Base-by-base conservation (phyloP, 768 basidiomycete species). In the Sporobolomyces pararoseus region DNA sequence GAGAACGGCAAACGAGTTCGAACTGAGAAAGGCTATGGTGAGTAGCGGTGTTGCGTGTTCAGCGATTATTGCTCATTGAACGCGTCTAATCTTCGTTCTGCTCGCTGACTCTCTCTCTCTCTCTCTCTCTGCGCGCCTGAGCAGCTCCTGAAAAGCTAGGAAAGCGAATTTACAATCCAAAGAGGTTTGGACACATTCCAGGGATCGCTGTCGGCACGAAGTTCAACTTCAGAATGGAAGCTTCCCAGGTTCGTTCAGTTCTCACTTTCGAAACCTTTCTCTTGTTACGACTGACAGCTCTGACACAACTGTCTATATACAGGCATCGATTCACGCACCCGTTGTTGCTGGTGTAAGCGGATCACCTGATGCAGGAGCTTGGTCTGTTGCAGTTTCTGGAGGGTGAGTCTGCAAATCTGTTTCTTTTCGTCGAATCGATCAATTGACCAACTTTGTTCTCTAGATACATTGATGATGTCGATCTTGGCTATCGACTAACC, bases 311-410 rank as follows among this genome's bases (percentile, higher is more conserved):
- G 17, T 21, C 23, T n/a, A 12, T 23, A 13, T 17, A 17, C 60
- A 63, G 51, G 62, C 50, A 0, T 25, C 34, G 0, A 34, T 69
- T 13, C 72, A 73, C 72, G 92, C 89, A 3, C 91, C 91, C 0
- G 86, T 85, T 82, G 91, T 95, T 9, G 88, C 85, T 42, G 93
- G 93, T 0, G 94, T 96, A 51, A 82, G 86, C 13, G 84, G 84
- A 35, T 83, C 87, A 4, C 80, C 80, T 0, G 70, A 87, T 7
- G 74, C 73, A 2, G 92, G 93, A 3, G 89, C 90, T 3, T 89
- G 88, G 73, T 91, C 89, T 50, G 84, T 96, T 19, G 91, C 89
- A 3, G 84, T 95, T 4, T 91, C 89, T 47, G 93, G 93, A n/a
- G 53, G 50, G 47, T 16, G 92, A 79, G 27, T 65, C n/a, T n/a